Base-by-base conservation (phyloP, 768 basidiomycete species). In the Suillus bovinus region DNA sequence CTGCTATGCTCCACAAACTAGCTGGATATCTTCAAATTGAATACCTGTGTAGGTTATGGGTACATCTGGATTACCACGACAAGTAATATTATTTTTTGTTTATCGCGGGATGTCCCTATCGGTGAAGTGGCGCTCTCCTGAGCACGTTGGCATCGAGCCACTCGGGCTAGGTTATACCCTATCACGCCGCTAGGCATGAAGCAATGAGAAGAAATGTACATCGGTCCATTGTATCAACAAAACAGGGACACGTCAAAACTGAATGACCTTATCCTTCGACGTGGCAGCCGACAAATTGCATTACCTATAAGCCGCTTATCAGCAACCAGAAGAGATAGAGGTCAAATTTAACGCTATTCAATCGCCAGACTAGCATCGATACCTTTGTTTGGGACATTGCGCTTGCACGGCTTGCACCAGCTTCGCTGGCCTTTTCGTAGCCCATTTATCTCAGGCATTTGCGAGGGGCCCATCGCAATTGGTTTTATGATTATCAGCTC, bases 401-500 rank as follows among this genome's bases (percentile, higher is more conserved):
- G 1, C 74, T 91, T 7, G 80, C 64, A 87, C 88, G 0, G 90
- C 89, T 0, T 91, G 89, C 79, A 87, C 77, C 65, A 85, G 84
- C 69, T 91, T 91, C 66, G 82, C 81, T 0, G 84, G 82, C 1
- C 78, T 91, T 1, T 84, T 91, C 60, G 80, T 80, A 16, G 85
- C 86, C 27, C 82, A 90, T 17, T 90, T 16, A 76, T 92, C 24
- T 74, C 92, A 6, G 90, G 90, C 36, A 82, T 86, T 75, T 91
- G 89, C 68, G 90, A 93, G 72, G 89, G 82, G 4, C 79, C 78
- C 5, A 84, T 89, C 66, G 91, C 90, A 0, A 86, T 91, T 1
- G 90, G 89, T 0, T 90, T 92, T 72, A 74, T 91, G 81, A 87
- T 91, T 56, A 85, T 91, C 60, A 89, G 79, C 42, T 84, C 86